A percentile compares a stretch with the other conserved stretches of the same genome.
Conservation (phyloP, 1,139 yeast genomes). For the Magnusiomyces tetraspermus region DNA sequence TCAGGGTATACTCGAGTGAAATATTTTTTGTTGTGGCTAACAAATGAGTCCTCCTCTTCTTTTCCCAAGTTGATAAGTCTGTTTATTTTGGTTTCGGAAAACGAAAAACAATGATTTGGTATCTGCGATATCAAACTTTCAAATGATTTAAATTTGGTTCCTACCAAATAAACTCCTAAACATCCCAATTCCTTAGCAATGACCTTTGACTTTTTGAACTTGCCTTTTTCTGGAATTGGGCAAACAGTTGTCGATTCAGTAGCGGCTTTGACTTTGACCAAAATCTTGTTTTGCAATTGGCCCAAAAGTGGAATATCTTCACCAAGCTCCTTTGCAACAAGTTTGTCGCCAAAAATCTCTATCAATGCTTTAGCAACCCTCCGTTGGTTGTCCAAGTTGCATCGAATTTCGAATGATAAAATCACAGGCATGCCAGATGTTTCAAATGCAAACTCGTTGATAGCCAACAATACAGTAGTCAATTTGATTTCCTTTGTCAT, state of each 20-base stretch:
- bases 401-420: slow-evolving; percentile 78
- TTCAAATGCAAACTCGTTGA: slow-evolving; percentile 77
- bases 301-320: slow-evolving; percentile 5
- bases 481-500: slow-evolving; percentile 68
- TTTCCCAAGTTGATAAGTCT: slow-evolving; percentile 46
- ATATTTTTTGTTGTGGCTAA: slow-evolving; percentile 67
- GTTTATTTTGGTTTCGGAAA: slow-evolving; percentile 63
- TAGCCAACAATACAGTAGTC: slow-evolving; percentile 57
- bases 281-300: background rate
- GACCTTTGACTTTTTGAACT: background rate
- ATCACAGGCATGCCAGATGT: slow-evolving; percentile 78
- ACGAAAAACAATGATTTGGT: slow-evolving; percentile 72
- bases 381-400: slow-evolving; percentile 56
- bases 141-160: slow-evolving; percentile 70
- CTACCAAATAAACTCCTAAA: slow-evolving; percentile 61
- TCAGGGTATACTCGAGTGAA: slow-evolving; percentile 87
- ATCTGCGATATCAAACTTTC: slow-evolving; percentile 81
- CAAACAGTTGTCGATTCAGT: background rate
- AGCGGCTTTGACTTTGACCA: slow-evolving; percentile 9
- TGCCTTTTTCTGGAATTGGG: slow-evolving; percentile 3
- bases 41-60: slow-evolving; percentile 40
- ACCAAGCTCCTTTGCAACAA: slow-evolving; percentile 41
- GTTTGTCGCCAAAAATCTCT: slow-evolving; percentile 49
- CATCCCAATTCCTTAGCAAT: slow-evolving; percentile 38
- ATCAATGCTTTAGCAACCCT: slow-evolving; percentile 45